Base-by-base conservation (phyloP, 139 green algal species). In the Mesotaenium endlicherianum region DNA sequence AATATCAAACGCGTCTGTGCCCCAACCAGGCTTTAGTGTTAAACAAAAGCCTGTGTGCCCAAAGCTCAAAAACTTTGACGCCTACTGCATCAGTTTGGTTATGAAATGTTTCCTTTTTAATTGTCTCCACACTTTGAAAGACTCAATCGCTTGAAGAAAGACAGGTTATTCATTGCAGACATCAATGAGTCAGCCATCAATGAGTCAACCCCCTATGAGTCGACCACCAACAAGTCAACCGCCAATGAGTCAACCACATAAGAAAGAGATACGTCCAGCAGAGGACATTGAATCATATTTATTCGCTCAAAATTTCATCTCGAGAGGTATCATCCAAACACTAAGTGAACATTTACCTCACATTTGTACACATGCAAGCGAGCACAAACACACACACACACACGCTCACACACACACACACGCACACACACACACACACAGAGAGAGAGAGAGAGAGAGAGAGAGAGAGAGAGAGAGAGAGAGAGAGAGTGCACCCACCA, bases 1-100 rank as follows among this genome's bases (percentile, higher is more conserved):
- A 3, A 84, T 60, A 8, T 77, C 77, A 45, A 84, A 84, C 11
- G 77, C 77, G 31, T 84, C 77, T 84, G 58, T 3, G 38, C 8
- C 26, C 36, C 30, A 17, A 44, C 31, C 14, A 77, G 59, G 43
- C 8, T 53, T 8, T 5, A 5, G 14, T 59, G 43, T 75, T 8
- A 64, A 30, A 71, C 39, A 72, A 20, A 26, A 42, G 45, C 8
- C 5, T 36, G 41, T 34, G 8, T 14, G 8, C 72, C 47, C 6
- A 26, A 80, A n/a, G 6, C 30, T 34, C 47, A 11, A 31, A 67
- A 4, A 74, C 47, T 31, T 17, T 30, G 6, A 69, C 41, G 6
- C 49, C 8, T 39, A 36, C 14, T 11, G 26, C 42, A 59, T 26
- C 42, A 77, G 44, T n/a, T n/a, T n/a, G n/a, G n/a, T n/a, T n/a